Percentiles rank a stretch among this genome's conserved stretches.
Conservation (phyloP, 805 yeast genomes). For the Candida sithepensis region DNA sequence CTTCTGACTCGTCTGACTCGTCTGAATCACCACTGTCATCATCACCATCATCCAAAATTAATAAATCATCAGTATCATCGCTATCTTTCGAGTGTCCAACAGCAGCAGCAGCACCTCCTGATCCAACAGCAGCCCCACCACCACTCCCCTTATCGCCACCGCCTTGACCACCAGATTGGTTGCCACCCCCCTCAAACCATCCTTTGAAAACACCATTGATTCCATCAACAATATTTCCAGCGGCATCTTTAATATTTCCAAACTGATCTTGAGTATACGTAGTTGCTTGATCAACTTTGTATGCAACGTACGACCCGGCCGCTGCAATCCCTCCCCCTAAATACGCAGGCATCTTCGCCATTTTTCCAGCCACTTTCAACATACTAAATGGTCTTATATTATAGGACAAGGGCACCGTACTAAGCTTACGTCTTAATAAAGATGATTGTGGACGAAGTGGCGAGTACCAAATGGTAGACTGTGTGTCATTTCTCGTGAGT, state of each 20-base stretch:
- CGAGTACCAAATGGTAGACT: slow-evolving; percentile 2
- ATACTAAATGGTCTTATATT: slow-evolving; percentile 26
- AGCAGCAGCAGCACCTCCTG: slow-evolving; percentile 57
- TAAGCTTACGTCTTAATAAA: slow-evolving; percentile 2
- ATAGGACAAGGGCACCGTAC: slow-evolving; percentile 1
- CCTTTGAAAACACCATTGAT: slow-evolving; percentile 34
- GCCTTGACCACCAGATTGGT: slow-evolving; percentile 33
- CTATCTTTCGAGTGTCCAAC: slow-evolving; percentile 34
- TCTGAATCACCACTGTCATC: slow-evolving; percentile 36
- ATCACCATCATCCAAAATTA: slow-evolving; percentile 34
- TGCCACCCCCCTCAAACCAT: slow-evolving; percentile 21
- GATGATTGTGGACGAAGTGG: slow-evolving; percentile 3
- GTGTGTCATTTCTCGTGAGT: background rate
- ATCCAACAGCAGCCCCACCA: slow-evolving; percentile 38
- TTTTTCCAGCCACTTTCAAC: slow-evolving; percentile 46
- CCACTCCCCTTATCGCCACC: slow-evolving; percentile 31
- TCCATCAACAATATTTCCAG: slow-evolving; percentile 48
- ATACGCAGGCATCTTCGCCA: slow-evolving; percentile 69
- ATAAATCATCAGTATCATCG: slow-evolving; percentile 26
- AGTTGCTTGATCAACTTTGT: slow-evolving; percentile 86
- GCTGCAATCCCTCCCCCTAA: slow-evolving; percentile 92
- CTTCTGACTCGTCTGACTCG: slow-evolving; percentile 42
- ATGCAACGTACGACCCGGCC: slow-evolving; percentile 88
- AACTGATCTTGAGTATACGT: slow-evolving; percentile 66
- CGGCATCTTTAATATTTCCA: slow-evolving; percentile 56